A percentile compares a stretch with the other conserved stretches of the same genome.
phyloP scores from a whole-genome alignment of 306 rosid species.

The Rosa multiflora region DNA sequence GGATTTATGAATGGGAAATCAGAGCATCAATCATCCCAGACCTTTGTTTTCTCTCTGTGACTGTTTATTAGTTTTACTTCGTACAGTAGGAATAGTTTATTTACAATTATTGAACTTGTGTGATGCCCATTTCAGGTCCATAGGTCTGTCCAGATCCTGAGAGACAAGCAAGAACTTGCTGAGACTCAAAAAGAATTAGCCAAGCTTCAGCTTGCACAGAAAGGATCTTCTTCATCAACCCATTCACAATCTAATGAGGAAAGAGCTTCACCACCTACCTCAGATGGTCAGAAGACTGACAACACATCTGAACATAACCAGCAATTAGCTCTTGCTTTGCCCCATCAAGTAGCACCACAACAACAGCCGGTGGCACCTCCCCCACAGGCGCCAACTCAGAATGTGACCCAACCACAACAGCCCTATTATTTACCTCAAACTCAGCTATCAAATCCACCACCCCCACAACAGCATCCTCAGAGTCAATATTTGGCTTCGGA shows the following conservation, averaged over 20 bases:
- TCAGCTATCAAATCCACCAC: conserved; percentile 54
- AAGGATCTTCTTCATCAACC: conserved; percentile 70
- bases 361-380: conserved; percentile 51
- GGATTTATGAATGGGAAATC: neutral
- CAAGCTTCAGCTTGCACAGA: conserved; percentile 87
- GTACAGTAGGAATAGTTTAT: neutral
- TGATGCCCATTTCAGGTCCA: conserved; percentile 64
- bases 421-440: conserved; percentile 69
- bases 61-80: neutral
- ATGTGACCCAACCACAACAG: conserved; percentile 56
- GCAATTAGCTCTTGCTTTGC: conserved; percentile 88
- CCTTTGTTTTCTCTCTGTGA: neutral
- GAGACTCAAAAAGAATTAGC: conserved; percentile 94
- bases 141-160: conserved; percentile 89
- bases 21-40: neutral
- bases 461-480: conserved; percentile 58
- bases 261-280: conserved; percentile 50
- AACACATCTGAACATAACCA: conserved; percentile 68
- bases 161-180: conserved; percentile 97
- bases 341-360: conserved; percentile 68
- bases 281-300: conserved; percentile 62
- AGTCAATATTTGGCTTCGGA: conserved; percentile 68
- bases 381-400: conserved; percentile 60
- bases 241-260: conserved; percentile 82
- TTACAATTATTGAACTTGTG: neutral